These are phyloP conservation scores for Pseudozyma pruni DNA, from an alignment of 1,284 basidiomycete species.

Conservation along the genomic window DNA sequence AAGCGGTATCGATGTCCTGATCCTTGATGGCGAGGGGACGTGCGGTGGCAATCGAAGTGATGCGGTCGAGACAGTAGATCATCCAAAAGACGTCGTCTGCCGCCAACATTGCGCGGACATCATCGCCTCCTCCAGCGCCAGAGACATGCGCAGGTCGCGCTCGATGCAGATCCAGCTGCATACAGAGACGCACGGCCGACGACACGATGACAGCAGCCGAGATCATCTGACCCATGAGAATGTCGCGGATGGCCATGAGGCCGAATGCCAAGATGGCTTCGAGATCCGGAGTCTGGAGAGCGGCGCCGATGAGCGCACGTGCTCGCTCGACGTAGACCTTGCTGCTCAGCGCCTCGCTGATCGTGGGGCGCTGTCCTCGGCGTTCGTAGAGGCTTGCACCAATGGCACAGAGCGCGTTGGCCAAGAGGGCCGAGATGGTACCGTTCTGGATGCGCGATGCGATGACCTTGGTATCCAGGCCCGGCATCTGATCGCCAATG, in stretches of 20 bases:
- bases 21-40: conserved; percentile 41
- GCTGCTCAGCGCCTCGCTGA: conserved; percentile 23
- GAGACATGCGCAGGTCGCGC: conserved; percentile 3
- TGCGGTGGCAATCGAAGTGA: conserved; percentile 33
- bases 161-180: conserved; percentile 40
- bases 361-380: conserved; percentile 5
- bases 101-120: background rate
- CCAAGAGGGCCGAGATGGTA: conserved; percentile 34
- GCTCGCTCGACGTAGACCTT: conserved; percentile 26
- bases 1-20: conserved; percentile 29
- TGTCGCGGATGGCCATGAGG: conserved; percentile 37
- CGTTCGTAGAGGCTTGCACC: conserved; percentile 37
- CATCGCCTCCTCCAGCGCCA: background rate
- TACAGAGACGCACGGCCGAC: conserved; percentile 31
- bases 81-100: conserved; percentile 37
- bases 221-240: conserved; percentile 26
- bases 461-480: conserved; percentile 29
- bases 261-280: conserved; percentile 38
- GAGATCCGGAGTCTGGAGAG: conserved; percentile 25
- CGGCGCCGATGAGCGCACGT: conserved; percentile 32
- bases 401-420: conserved; percentile 40
- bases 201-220: conserved; percentile 33
- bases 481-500: conserved; percentile 43
- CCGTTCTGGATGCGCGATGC: conserved; percentile 23
- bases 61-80: conserved; percentile 40